These are phyloP conservation scores for Tricholoma saponaceum DNA, from an alignment of 768 basidiomycete genomes.

Conservation along the genomic window DNA sequence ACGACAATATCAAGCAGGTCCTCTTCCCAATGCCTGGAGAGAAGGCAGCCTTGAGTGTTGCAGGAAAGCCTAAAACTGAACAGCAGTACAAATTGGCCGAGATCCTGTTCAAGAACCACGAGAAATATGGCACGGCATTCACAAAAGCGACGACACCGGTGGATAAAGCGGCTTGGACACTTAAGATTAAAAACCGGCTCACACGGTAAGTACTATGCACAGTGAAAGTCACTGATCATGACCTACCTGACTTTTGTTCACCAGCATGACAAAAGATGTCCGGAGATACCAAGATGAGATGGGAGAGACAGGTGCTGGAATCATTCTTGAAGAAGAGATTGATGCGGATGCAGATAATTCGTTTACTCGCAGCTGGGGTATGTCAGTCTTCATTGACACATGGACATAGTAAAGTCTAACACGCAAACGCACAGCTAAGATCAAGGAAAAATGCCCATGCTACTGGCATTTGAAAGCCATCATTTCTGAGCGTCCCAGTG, in stretches of 20 bases:
- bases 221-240: too few species aligned
- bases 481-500: background rate
- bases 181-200: slow-evolving; percentile 1
- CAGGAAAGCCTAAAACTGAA: slow-evolving; percentile 12
- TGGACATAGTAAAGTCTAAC: background rate
- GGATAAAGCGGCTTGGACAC: slow-evolving; percentile 2
- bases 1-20: slow-evolving; percentile 10
- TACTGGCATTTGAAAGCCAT: background rate
- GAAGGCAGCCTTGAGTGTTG: slow-evolving; percentile 6
- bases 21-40: slow-evolving; percentile 14
- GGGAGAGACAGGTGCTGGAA: background rate
- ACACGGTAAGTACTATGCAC: background rate
- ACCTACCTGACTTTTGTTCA: too few species aligned
- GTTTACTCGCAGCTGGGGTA: background rate
- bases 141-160: background rate
- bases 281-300: background rate
- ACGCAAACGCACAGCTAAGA: background rate
- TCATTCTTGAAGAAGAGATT: background rate
- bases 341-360: background rate
- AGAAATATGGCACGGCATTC: slow-evolving; percentile 4
- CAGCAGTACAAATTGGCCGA: slow-evolving; percentile 8
- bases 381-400: background rate
- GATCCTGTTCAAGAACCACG: slow-evolving; percentile 10
- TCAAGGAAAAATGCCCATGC: background rate
- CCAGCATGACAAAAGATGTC: background rate